Conservation (phyloP, 768 basidiomycete species). For the Pleurotus giganteus region DNA sequence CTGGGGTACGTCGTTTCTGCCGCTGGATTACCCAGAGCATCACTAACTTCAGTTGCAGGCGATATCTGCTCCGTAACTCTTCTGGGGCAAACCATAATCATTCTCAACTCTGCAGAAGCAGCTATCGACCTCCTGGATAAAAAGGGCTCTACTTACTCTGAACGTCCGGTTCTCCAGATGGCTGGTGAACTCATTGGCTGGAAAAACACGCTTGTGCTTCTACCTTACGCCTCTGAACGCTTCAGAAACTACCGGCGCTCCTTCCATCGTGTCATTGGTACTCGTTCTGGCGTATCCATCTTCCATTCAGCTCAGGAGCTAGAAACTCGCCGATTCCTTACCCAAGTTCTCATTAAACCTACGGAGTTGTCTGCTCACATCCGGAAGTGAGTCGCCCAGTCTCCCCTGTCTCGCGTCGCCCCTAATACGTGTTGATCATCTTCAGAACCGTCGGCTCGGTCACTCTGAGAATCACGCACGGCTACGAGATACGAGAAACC, state of each 20-base stretch:
- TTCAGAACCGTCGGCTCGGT: conserved; percentile 50
- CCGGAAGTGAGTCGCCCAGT: conserved; percentile 37
- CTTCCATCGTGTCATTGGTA: conserved; percentile 52
- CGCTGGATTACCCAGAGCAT: not conserved
- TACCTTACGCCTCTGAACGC: conserved; percentile 52
- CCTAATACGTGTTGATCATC: not conserved
- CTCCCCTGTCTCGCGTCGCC: conserved; percentile 8
- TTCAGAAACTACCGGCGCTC: conserved; percentile 52
- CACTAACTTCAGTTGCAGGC: conserved; percentile 32
- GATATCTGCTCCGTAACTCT: conserved; percentile 60
- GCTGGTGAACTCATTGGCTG: conserved; percentile 56
- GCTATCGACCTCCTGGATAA: conserved; percentile 64
- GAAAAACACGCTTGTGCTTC: conserved; percentile 53
- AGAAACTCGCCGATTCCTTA: conserved; percentile 47
- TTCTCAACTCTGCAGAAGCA: conserved; percentile 49
- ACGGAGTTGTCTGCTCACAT: conserved; percentile 44
- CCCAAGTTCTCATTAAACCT: conserved; percentile 45
- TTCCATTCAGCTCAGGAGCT: conserved; percentile 43
- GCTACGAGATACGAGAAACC: conserved; percentile 49
- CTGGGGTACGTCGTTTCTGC: conserved; percentile 37
- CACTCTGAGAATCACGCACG: conserved; percentile 51
- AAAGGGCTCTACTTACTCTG: conserved; percentile 65
- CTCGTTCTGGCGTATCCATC: conserved; percentile 35
- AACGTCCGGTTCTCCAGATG: conserved; percentile 57
- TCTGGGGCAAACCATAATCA: conserved; percentile 56